Conservation (phyloP, 2,329 filamentous ascomycete species). For the Phoma sp. region DNA sequence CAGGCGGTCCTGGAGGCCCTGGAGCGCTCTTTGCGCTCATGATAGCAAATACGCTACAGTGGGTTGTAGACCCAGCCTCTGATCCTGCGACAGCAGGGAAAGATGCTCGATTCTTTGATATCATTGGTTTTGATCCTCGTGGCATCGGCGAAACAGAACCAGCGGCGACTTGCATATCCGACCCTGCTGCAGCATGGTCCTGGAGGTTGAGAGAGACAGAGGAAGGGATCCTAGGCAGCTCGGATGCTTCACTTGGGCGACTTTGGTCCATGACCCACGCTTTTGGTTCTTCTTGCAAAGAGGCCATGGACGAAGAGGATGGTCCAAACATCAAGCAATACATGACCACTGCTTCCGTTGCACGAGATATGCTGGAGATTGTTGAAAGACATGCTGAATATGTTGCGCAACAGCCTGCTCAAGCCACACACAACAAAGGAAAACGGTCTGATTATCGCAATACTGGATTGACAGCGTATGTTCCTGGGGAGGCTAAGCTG, state of each 20-base stretch:
- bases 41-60: constrained; percentile 34
- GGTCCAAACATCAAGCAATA: constrained; percentile 52
- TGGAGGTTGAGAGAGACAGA: constrained; percentile 48
- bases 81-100: constrained; percentile 15
- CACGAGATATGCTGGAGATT: constrained; percentile 59
- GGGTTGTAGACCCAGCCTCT: constrained; percentile 36
- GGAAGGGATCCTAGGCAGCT: constrained; percentile 51
- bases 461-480: constrained; percentile 6
- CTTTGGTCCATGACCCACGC: constrained; percentile 53
- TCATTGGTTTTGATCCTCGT: constrained; percentile 56
- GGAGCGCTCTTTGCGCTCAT: constrained; percentile 44
- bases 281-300: constrained; percentile 40
- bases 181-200: constrained; percentile 39
- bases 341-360: constrained; percentile 57
- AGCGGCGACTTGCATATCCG: constrained; percentile 44
- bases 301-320: constrained; percentile 30
- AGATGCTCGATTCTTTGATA: constrained; percentile 50
- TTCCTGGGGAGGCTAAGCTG: constrained; percentile 37
- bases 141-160: constrained; percentile 50
- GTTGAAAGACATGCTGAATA: constrained; percentile 54
- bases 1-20: constrained; percentile 54
- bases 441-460: neutral
- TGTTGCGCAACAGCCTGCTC: constrained; percentile 21
- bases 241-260: constrained; percentile 52
- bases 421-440: constrained; percentile 1